Conservation (phyloP, 768 basidiomycete species). For the Xerocomus spinulosus region DNA sequence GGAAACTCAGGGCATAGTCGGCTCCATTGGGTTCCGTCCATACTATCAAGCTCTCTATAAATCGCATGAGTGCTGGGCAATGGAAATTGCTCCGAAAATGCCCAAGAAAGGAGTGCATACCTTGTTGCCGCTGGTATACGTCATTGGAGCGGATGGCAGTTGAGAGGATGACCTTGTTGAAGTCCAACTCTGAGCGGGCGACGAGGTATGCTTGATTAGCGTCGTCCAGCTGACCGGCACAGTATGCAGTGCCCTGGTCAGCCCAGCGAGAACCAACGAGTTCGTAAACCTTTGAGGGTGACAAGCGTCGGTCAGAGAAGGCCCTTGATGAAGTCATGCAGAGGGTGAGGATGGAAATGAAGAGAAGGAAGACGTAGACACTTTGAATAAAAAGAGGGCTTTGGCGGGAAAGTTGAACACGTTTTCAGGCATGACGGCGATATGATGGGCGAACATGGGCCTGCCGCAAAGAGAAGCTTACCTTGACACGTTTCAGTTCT, state of each 20-base stretch:
- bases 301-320: conserved; percentile 28
- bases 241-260: conserved; percentile 96
- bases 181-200: conserved; percentile 76
- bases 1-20: conserved; percentile 96
- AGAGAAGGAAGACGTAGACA: conserved; percentile 12
- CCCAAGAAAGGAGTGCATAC: conserved; percentile 40
- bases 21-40: conserved; percentile 96
- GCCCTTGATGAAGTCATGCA: conserved; percentile 31
- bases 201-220: conserved; percentile 75
- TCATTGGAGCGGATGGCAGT: conserved; percentile 79
- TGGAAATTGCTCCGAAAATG: conserved; percentile 2
- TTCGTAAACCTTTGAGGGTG: conserved; percentile 76
- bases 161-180: conserved; percentile 66
- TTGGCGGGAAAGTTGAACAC: conserved; percentile 14
- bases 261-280: conserved; percentile 88
- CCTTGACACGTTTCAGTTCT: conserved; percentile 85
- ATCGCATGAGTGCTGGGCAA: conserved; percentile 12
- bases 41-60: conserved; percentile 90
- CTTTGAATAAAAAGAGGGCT: conserved; percentile 14
- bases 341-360: conserved; percentile 20
- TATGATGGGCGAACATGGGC: conserved; percentile 18
- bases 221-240: conserved; percentile 82
- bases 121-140: conserved; percentile 85
- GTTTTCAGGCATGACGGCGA: conserved; percentile 25
- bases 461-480: conserved; percentile 32